Conservation (phyloP, 2,329 filamentous ascomycete species). For the Botrytis paeoniae region DNA sequence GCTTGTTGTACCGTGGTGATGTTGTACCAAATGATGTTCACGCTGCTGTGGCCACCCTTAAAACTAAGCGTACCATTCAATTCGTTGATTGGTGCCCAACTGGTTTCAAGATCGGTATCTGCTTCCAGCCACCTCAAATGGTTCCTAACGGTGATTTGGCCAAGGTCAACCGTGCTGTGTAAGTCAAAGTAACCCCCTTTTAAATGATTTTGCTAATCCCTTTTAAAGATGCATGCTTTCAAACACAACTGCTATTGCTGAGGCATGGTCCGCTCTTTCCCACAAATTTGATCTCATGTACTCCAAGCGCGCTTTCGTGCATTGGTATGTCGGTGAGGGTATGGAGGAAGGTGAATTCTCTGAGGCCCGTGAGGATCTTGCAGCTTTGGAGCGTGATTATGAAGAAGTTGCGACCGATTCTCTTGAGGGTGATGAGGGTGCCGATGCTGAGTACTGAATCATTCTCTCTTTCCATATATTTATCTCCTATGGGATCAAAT, state of each 20-base stretch:
- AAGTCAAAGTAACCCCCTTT: conserved; percentile 47
- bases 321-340: conserved; percentile 68
- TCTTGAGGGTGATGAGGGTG: conserved; percentile 48
- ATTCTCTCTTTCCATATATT: conserved; percentile 28
- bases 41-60: conserved; percentile 57
- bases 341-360: conserved; percentile 69
- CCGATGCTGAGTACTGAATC: conserved; percentile 60
- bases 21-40: conserved; percentile 61
- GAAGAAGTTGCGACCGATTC: conserved; percentile 59
- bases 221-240: conserved; percentile 50
- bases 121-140: conserved; percentile 83
- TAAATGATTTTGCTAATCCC: conserved; percentile 26
- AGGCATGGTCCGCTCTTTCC: conserved; percentile 62
- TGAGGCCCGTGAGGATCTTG: conserved; percentile 63
- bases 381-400: conserved; percentile 63
- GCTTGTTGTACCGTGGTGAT: conserved; percentile 64
- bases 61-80: conserved; percentile 67
- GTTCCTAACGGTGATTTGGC: conserved; percentile 81
- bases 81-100: conserved; percentile 99
- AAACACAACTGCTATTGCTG: conserved; percentile 65
- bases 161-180: conserved; percentile 97
- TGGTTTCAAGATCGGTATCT: conserved; percentile 99
- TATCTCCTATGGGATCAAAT: conserved; percentile 35
- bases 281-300: conserved; percentile 72
- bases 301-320: conserved; percentile 66